Evolutionary conservation across 139 green algal genomes (phyloP).

Genomic region (Choricystis sp.): DNA sequence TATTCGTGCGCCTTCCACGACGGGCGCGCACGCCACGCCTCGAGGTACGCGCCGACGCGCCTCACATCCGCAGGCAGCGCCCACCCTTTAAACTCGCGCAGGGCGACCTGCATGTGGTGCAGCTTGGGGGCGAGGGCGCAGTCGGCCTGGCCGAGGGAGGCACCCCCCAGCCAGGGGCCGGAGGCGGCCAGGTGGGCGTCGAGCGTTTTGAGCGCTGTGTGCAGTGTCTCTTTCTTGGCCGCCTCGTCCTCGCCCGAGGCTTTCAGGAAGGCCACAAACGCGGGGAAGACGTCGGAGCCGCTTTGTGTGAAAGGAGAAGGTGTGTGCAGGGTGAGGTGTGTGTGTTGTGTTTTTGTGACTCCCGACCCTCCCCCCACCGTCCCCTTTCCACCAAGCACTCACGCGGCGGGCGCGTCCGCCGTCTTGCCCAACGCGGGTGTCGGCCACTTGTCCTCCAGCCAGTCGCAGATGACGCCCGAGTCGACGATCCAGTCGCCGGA

Average conservation of each 20-base stretch:
- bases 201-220: slow-evolving; percentile 15
- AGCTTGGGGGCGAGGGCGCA: slow-evolving; percentile 54
- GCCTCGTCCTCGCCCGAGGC: slow-evolving; percentile 18
- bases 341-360: no score
- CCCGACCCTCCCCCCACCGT: no score
- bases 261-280: slow-evolving; percentile 47
- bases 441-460: slow-evolving; percentile 52
- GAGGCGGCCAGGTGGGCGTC: slow-evolving; percentile 15
- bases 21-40: no score
- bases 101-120: slow-evolving; percentile 49
- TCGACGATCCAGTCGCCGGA: slow-evolving; percentile 33
- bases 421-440: slow-evolving; percentile 27
- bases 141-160: slow-evolving; percentile 39
- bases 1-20: not conserved
- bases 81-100: slow-evolving; percentile 46
- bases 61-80: not conserved
- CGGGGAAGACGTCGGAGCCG: slow-evolving; percentile 41
- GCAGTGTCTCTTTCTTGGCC: slow-evolving; percentile 29
- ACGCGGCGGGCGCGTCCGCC: slow-evolving; percentile 27
- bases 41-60: not conserved
- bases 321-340: no score
- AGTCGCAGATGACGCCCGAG: slow-evolving; percentile 47
- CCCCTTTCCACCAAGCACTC: no score
- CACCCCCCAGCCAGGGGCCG: slow-evolving; percentile 46
- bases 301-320: slow-evolving; percentile 10